Evolutionary conservation across 1,284 basidiomycete genomes (phyloP).

Genomic region (Austroboletus rostrupii): DNA sequence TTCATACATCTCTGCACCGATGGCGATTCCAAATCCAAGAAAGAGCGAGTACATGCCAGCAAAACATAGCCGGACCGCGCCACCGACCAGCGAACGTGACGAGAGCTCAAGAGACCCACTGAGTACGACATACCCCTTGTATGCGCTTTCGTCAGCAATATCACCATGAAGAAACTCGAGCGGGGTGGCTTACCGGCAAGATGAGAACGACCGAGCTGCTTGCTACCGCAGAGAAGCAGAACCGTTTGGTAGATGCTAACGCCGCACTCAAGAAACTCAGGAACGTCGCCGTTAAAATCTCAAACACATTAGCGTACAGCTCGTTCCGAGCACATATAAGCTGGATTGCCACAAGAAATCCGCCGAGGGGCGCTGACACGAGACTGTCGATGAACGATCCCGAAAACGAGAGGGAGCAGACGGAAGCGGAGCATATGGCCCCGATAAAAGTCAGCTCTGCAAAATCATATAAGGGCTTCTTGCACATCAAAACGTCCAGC

Average conservation of each 20-base stretch:
- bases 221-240: no score
- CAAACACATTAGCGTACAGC: constrained; percentile 83
- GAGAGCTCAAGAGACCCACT: constrained; percentile 80
- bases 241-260: no score
- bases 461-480: constrained; percentile 57
- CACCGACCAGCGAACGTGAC: constrained; percentile 74
- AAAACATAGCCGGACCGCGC: constrained; percentile 84
- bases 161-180: background rate
- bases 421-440: constrained; percentile 78
- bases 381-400: constrained; percentile 82
- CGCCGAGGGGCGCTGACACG: constrained; percentile 74
- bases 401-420: constrained; percentile 68
- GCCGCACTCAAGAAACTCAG: no score
- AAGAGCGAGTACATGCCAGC: constrained; percentile 78
- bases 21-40: constrained; percentile 80
- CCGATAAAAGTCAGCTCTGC: constrained; percentile 74
- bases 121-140: constrained; percentile 72
- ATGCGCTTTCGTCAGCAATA: constrained; percentile 3
- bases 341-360: constrained; percentile 74
- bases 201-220: no score
- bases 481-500: constrained; percentile 76
- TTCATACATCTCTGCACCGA: constrained; percentile 68
- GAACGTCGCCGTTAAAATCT: constrained; percentile 87
- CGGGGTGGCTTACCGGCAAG: constrained; percentile 31
- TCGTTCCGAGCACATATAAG: constrained; percentile 73